Evolutionary conservation across 163 green algal species (phyloP).

Genomic region (Coccomyxa subellipsoidea): DNA sequence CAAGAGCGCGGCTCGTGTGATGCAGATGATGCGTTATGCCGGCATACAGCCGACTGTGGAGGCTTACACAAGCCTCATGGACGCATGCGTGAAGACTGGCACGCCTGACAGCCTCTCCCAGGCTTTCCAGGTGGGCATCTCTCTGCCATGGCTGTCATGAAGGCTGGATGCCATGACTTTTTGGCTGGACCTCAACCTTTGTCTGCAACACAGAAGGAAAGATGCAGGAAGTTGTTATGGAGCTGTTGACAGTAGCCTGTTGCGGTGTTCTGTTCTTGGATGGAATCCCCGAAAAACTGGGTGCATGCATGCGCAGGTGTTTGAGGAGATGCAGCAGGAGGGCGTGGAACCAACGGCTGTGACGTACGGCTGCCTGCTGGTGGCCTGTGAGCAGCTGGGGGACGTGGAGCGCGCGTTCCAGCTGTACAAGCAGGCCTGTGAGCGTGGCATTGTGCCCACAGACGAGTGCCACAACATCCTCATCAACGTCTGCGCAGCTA

Average conservation of each 20-base stretch:
- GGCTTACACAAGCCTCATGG: constrained; percentile 45
- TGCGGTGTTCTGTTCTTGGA: neutral
- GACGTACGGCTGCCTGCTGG: constrained; percentile 62
- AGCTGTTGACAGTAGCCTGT: too few species aligned
- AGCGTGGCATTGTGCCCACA: constrained; percentile 39
- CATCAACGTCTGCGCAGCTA: constrained; percentile 44
- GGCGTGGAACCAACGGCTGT: constrained; percentile 42
- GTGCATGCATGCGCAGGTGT: constrained; percentile 13
- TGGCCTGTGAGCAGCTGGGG: constrained; percentile 27
- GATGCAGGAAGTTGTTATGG: too few species aligned
- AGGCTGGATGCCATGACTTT: too few species aligned
- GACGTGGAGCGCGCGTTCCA: constrained; percentile 30
- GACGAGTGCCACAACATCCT: constrained; percentile 65
- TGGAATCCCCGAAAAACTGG: neutral
- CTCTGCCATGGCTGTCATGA: neutral
- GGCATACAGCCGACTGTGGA: constrained; percentile 35
- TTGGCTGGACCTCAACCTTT: too few species aligned
- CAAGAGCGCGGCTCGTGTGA: constrained; percentile 28
- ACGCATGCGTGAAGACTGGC: constrained; percentile 39
- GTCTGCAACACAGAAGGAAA: neutral
- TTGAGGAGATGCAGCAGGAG: constrained; percentile 42
- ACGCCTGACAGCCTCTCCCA: constrained; percentile 9
- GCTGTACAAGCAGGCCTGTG: constrained; percentile 38
- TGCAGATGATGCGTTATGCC: constrained; percentile 31
- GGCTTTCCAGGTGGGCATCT: constrained; percentile 23